Evolutionary conservation across 2,329 filamentous ascomycete genomes (phyloP).

Genomic region (Triangularia verruculosa): DNA sequence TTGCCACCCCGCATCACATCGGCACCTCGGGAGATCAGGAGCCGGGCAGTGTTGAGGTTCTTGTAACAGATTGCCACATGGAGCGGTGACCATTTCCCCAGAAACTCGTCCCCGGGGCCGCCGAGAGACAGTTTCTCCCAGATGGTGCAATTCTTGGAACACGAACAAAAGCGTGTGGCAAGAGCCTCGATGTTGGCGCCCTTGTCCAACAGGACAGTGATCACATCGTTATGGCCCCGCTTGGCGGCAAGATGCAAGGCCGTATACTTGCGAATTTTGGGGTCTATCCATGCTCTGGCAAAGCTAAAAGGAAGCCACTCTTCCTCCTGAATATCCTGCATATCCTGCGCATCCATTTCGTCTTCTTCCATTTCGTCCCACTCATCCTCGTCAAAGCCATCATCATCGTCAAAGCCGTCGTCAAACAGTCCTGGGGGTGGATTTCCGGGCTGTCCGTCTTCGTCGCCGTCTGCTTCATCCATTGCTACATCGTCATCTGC

Average conservation of each 20-base stretch:
- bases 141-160: neutral
- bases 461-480: neutral
- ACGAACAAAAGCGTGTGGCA: slow-evolving; percentile 17
- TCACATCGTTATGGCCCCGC: slow-evolving; percentile 18
- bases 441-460: neutral
- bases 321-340: too few species aligned
- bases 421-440: too few species aligned
- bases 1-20: neutral
- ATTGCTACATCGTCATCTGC: neutral
- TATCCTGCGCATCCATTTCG: too few species aligned
- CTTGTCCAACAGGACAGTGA: slow-evolving; percentile 20
- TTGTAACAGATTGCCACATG: slow-evolving; percentile 26
- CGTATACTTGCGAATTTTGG: slow-evolving; percentile 7
- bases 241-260: slow-evolving; percentile 23
- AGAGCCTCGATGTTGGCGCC: slow-evolving; percentile 19
- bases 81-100: slow-evolving; percentile 20
- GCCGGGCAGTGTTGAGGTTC: slow-evolving; percentile 19
- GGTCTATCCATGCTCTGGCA: neutral
- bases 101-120: neutral
- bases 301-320: neutral
- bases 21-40: slow-evolving; percentile 23
- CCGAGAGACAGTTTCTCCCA: neutral
- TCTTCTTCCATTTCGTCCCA: too few species aligned
- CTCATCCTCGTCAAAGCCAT: neutral
- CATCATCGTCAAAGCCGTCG: neutral